Evolutionary conservation across 192 early-diverging fungal genomes (phyloP), one percentile per base, ranked within the genome.

Genomic region (Coemansia sp.): DNA sequence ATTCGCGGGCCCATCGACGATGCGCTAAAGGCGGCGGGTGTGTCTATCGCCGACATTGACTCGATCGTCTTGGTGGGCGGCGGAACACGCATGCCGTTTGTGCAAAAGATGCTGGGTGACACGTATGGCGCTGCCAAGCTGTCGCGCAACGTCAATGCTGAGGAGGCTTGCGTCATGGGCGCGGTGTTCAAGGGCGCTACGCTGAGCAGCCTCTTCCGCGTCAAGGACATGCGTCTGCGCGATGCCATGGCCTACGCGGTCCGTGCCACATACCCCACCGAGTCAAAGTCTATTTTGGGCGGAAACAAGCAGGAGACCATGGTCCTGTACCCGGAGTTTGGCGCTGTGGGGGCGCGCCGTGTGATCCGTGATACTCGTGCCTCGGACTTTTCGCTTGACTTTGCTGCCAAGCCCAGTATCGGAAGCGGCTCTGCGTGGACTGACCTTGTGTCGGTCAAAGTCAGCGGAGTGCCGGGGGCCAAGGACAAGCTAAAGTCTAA

Each of bases 11-110:
- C 96, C 3, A 90, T 98, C 55, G 82, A 94, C 57, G 63, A 61
- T 16, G 95, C 92, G 8, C 78, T 98, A 46, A 72, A 77, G 46
- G 84, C 89, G 10, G 89, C 93, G 15, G 87, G 90, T 34, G 74
- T 88, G 79, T 91, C 86, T 5, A 74, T 90, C 10, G 86, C 71
- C 40, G 89, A 96, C 27, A 86, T 98, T 22, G 76, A 90, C 71
- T 94, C 97, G 12, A 83, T 98, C n/a, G 91, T 99, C 22, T 85
- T 99, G 20, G 95, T 98, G 18, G 98, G 98, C 68, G 98, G 98
- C 24, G 91, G 92, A 72, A 89, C 93, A 33, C 93, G 98, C 59
- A 86, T 95, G 40, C 98, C 98, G 12, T 80, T 90, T 63, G 89
- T 99, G 66, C 95, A 97, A 75, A 68, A 80, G 41, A 85, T 75